Conservation (phyloP, 2,329 filamentous ascomycete genomes). For the Allantophomopsis lycopodina region DNA sequence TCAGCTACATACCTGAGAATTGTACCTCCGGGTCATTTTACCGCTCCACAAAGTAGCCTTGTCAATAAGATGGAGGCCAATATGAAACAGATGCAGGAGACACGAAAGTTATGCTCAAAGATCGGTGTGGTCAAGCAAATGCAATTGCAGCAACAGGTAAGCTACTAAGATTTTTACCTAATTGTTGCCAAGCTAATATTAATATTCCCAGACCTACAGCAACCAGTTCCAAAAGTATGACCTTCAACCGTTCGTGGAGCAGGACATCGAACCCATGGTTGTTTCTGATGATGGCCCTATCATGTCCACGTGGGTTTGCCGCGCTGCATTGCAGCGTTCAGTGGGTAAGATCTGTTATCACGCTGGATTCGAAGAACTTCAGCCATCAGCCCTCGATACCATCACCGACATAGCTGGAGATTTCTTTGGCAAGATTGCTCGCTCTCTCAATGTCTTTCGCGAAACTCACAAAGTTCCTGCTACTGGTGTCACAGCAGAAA, state of each 20-base stretch:
- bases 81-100: slow-evolving; percentile 91
- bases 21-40: slow-evolving; percentile 62
- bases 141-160: slow-evolving; percentile 91
- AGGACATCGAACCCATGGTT: slow-evolving; percentile 79
- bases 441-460: slow-evolving; percentile 68
- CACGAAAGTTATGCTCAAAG: slow-evolving; percentile 87
- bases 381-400: slow-evolving; percentile 83
- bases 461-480: slow-evolving; percentile 66
- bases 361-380: slow-evolving; percentile 91
- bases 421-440: slow-evolving; percentile 75
- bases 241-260: slow-evolving; percentile 74
- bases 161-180: slow-evolving; percentile 7
- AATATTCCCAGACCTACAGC: slow-evolving; percentile 70
- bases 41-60: slow-evolving; percentile 59
- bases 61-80: slow-evolving; percentile 77
- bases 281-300: slow-evolving; percentile 79
- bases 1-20: slow-evolving; percentile 73
- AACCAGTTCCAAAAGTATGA: slow-evolving; percentile 98
- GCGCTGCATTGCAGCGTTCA: slow-evolving; percentile 75
- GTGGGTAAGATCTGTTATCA: slow-evolving; percentile 94
- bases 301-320: slow-evolving; percentile 71
- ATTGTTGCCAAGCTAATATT: slow-evolving; percentile 2
- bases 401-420: slow-evolving; percentile 81
- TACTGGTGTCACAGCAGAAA: slow-evolving; percentile 21
- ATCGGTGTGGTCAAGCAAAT: slow-evolving; percentile 98